phyloP scores from a whole-genome alignment of 148 eudicot genomes.

The Chenopodium suecicum region DNA sequence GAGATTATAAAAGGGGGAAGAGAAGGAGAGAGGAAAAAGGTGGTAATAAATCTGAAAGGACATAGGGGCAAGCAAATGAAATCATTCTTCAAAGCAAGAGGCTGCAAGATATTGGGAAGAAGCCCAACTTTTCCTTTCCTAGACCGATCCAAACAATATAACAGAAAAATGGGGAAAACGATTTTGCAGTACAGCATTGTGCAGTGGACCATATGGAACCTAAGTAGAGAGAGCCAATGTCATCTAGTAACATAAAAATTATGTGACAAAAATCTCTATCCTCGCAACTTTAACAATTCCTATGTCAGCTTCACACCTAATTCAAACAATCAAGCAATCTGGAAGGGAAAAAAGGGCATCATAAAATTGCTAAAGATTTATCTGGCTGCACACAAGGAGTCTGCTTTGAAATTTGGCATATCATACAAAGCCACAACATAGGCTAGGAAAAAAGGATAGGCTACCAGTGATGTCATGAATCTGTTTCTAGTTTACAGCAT shows the following conservation, averaged over 20 bases:
- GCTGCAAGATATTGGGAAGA: too few species aligned
- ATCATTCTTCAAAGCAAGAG: too few species aligned
- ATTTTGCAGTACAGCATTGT: too few species aligned
- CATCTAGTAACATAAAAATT: background rate
- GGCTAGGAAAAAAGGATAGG: background rate
- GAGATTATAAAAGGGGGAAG: too few species aligned
- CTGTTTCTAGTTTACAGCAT: background rate
- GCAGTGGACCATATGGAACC: too few species aligned
- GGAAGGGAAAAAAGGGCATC: background rate
- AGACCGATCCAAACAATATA: too few species aligned
- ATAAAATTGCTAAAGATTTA: background rate
- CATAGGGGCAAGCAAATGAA: too few species aligned
- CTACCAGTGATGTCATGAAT: background rate
- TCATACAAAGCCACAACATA: background rate
- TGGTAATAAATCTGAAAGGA: too few species aligned
- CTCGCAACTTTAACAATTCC: background rate
- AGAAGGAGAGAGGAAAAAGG: too few species aligned
- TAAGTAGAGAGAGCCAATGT: background rate
- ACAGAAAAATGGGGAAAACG: too few species aligned
- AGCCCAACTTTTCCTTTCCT: too few species aligned
- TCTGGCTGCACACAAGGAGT: background rate
- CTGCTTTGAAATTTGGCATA: background rate
- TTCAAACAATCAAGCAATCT: background rate
- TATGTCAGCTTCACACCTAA: background rate
- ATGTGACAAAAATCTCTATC: background rate